phyloP scores from a whole-genome alignment of 1,284 basidiomycete genomes.

The Fomitopsis palustris region DNA sequence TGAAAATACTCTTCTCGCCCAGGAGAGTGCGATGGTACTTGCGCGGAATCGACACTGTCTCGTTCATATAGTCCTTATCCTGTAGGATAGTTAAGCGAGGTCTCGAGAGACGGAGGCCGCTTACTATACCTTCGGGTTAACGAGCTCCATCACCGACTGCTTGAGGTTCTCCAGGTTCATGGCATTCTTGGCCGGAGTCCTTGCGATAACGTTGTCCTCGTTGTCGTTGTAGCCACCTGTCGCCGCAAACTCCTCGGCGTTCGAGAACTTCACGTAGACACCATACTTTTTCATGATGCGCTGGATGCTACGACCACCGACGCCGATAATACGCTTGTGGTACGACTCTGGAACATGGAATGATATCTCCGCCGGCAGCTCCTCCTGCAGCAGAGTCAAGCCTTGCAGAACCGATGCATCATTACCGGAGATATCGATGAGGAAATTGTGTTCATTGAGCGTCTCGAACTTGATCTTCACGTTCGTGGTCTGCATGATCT shows the following conservation, averaged over 20 bases:
- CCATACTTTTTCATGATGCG: slow-evolving; percentile 99
- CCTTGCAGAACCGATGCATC: slow-evolving; percentile 85
- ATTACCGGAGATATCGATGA: slow-evolving; percentile 90
- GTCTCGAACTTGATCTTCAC: slow-evolving; percentile 99
- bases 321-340: slow-evolving; percentile 99
- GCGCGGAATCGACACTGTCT: slow-evolving; percentile 90
- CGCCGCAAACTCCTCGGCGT: slow-evolving; percentile 95
- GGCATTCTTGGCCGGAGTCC: slow-evolving; percentile 97
- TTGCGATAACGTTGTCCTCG: slow-evolving; percentile 97
- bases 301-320: slow-evolving; percentile 97
- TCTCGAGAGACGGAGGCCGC: not conserved
- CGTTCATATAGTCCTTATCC: slow-evolving; percentile 97
- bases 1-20: slow-evolving; percentile 96
- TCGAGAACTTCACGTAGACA: slow-evolving; percentile 99
- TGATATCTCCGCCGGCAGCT: slow-evolving; percentile 97
- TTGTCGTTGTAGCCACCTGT: slow-evolving; percentile 96
- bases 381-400: slow-evolving; percentile 89
- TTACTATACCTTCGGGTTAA: slow-evolving; percentile 82
- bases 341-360: slow-evolving; percentile 99
- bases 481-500: slow-evolving; percentile 94
- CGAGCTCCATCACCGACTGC: slow-evolving; percentile 95
- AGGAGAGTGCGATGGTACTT: slow-evolving; percentile 93
- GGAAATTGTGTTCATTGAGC: slow-evolving; percentile 98
- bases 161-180: slow-evolving; percentile 95
- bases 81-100: slow-evolving; percentile 26